These are phyloP conservation scores for Spergularia azorica DNA, from an alignment of 179 eudicot species.

Conservation along the genomic window DNA sequence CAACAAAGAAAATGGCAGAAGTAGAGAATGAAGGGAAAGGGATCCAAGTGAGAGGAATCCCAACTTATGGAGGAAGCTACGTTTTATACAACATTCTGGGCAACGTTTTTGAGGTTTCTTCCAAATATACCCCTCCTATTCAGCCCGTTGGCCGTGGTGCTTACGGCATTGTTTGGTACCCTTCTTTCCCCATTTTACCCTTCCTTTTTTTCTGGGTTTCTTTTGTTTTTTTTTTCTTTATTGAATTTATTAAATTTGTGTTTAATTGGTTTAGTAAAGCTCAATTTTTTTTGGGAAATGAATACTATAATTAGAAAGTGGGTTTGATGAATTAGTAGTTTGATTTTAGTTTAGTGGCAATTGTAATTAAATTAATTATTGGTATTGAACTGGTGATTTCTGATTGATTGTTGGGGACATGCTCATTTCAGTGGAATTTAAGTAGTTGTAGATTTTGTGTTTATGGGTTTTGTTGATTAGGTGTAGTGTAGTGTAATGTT, in stretches of 20 bases:
- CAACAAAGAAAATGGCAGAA: background rate
- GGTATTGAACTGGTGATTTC: too few relatives aligned
- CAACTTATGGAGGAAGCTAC: constrained; percentile 59
- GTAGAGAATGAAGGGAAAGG: constrained; percentile 25
- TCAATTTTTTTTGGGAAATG: background rate
- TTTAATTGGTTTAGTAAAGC: too few relatives aligned
- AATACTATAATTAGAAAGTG: too few relatives aligned
- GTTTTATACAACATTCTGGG: constrained; percentile 65
- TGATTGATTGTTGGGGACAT: too few relatives aligned
- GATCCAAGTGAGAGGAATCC: constrained; percentile 36
- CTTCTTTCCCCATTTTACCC: background rate
- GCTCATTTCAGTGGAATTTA: too few relatives aligned
- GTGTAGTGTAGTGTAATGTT: too few relatives aligned
- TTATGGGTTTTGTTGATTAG: too few relatives aligned
- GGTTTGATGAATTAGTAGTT: too few relatives aligned
- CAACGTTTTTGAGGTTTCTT: constrained; percentile 65
- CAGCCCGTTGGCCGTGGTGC: constrained; percentile 92
- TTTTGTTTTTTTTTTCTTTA: background rate
- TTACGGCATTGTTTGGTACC: constrained; percentile 88
- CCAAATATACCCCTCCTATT: constrained; percentile 82
- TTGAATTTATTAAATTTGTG: background rate
- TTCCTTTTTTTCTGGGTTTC: too few relatives aligned
- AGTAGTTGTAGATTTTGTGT: too few relatives aligned
- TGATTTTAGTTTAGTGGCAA: too few relatives aligned
- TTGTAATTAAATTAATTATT: too few relatives aligned